A percentile compares a stretch with the other conserved stretches of the same genome.
Conservation (phyloP, 2,329 filamentous ascomycete genomes). For the Penicillium sp. region DNA sequence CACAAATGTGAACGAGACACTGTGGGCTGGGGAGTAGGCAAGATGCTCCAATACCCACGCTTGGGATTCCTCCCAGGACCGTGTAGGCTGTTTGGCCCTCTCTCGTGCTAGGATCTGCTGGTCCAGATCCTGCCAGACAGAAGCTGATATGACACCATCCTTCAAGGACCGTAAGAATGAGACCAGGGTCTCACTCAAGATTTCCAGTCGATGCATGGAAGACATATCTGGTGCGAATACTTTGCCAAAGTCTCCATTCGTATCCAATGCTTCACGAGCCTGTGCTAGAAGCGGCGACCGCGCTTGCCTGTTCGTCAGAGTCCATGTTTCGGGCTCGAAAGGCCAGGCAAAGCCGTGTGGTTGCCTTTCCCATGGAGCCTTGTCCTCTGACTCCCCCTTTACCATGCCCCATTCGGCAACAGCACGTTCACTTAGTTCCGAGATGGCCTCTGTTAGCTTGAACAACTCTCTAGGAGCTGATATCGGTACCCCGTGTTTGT, state of each 20-base stretch:
- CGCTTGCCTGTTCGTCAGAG: conserved; percentile 43
- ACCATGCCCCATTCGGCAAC: conserved; percentile 69
- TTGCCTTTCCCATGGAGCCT: conserved; percentile 57
- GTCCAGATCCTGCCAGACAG: conserved; percentile 73
- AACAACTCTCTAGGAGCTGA: conserved; percentile 90
- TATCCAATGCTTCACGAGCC: conserved; percentile 72
- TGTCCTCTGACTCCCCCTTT: conserved; percentile 42
- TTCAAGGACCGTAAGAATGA: conserved; percentile 75
- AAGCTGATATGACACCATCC: conserved; percentile 76
- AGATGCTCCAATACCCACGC: conserved; percentile 74
- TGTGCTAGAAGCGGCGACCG: conserved; percentile 50
- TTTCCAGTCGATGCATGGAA: conserved; percentile 72
- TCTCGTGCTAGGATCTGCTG: conserved; percentile 57
- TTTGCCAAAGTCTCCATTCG: conserved; percentile 64
- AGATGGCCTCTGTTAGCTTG: conserved; percentile 81
- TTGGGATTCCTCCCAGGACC: conserved; percentile 60
- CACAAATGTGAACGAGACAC: conserved; percentile 87
- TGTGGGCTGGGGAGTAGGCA: conserved; percentile 73
- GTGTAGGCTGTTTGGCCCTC: conserved; percentile 54
- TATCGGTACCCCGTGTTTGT: conserved; percentile 57
- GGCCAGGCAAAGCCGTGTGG: conserved; percentile 59
- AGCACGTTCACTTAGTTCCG: conserved; percentile 62
- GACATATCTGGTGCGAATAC: conserved; percentile 67
- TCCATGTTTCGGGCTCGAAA: conserved; percentile 59
- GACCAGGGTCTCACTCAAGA: conserved; percentile 72